Evolutionary conservation across 2,329 filamentous ascomycete species (phyloP), one percentile per base, ranked within the genome.

Genomic region (Macroventuria anomochaeta): DNA sequence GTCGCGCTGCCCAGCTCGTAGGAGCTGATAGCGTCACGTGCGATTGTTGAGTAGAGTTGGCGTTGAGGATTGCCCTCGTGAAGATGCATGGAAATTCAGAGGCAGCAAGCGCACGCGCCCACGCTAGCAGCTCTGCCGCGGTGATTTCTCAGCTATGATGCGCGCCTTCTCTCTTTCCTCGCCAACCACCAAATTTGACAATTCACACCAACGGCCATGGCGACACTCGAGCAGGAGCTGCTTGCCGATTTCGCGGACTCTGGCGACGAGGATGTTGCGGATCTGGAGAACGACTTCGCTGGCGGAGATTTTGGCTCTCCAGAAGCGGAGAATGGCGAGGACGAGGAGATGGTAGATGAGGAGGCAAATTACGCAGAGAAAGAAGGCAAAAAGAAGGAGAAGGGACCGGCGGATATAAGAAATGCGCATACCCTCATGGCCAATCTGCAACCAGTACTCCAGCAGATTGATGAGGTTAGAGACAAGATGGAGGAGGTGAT

Each of bases 231-330:
- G 58, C 93, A 97, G 69, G 93, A 97, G 74, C 84, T 99, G 10
- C 82, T 97, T 65, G 90, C 95, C 69, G 91, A 96, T 73, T 95
- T 96, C 61, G 91, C 92, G 67, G 91, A 96, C 70, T 90, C 87
- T 5, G 91, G 87, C 44, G 91, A 91, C 46, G 67, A 72, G 51
- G 74, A 75, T 62, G 62, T 73, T 7, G 68, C 63, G 15, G 67
- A 71, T 46, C 57, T 69, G n/a, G 68, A 67, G 42, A 68, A 68
- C 44, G 69, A 70, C 38, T 75, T 77, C 55, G 74, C 69, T 53
- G 59, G 73, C 42, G 76, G 75, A 33, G 65, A 53, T 15, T 54
- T 54, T 54, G 51, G 51, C 23, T 65, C 62, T 51, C 53, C 56
- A 40, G 56, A 56, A 32, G 46, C 60, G 48, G 85, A 88, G 61